These are phyloP conservation scores for Diplodia corticola DNA, from an alignment of 2,329 filamentous ascomycete genomes.

Conservation along the genomic window DNA sequence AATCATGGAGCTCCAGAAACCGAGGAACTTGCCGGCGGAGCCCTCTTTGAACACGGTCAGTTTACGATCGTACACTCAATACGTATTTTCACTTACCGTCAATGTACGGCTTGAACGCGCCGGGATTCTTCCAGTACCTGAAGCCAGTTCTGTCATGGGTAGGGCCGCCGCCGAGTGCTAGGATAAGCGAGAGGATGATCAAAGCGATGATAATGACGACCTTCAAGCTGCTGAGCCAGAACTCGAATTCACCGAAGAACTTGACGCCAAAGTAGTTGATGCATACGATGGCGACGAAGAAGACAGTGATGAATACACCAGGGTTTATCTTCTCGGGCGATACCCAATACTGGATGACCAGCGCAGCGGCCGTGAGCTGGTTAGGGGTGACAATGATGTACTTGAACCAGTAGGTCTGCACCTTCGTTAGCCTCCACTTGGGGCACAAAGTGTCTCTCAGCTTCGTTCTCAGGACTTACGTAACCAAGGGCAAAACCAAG, in stretches of 20 bases:
- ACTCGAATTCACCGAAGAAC: conserved; percentile 53
- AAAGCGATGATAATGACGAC: conserved; percentile 49
- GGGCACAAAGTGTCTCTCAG: conserved; percentile 25
- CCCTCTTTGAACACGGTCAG: conserved; percentile 26
- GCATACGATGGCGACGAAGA: conserved; percentile 45
- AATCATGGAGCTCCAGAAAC: conserved; percentile 68
- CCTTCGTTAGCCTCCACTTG: conserved; percentile 30
- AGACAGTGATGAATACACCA: conserved; percentile 72
- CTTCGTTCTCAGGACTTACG: conserved; percentile 43
- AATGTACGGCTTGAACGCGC: conserved; percentile 47
- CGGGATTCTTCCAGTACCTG: conserved; percentile 47
- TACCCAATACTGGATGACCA: conserved; percentile 80
- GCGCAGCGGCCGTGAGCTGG: conserved; percentile 75
- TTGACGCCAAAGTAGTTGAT: conserved; percentile 60
- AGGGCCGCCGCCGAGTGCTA: conserved; percentile 47
- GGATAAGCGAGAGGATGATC: conserved; percentile 47
- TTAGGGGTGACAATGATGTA: conserved; percentile 87
- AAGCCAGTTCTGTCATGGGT: conserved; percentile 45
- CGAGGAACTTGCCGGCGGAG: conserved; percentile 44
- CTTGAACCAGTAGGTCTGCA: conserved; percentile 62
- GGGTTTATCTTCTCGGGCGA: conserved; percentile 66
- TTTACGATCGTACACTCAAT: not conserved
- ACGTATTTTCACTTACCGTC: conserved; percentile 23
- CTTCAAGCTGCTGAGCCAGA: conserved; percentile 51
- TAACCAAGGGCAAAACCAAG: conserved; percentile 78